Percentiles rank a stretch among this genome's conserved stretches.
These are phyloP conservation scores for Rostrohypoxylon terebratum DNA, from an alignment of 495 filamentous ascomycete species.

Conservation along the genomic window DNA sequence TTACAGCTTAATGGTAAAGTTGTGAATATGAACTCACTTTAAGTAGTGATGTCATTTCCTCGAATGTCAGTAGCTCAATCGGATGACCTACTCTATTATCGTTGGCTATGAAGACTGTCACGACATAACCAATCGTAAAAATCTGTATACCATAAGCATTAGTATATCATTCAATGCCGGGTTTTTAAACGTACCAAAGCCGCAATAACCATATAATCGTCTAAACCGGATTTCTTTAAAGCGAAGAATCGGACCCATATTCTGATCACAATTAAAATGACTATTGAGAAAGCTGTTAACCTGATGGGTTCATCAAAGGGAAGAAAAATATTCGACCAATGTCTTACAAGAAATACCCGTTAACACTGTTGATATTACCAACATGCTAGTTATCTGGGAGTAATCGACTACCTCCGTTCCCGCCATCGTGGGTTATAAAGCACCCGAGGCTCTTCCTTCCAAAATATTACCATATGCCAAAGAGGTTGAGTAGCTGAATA, in stretches of 20 bases:
- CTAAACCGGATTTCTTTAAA: slow-evolving; percentile 47
- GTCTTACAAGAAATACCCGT: slow-evolving; percentile 41
- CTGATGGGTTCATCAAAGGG: not conserved
- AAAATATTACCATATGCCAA: not conserved
- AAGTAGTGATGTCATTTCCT: slow-evolving; percentile 51
- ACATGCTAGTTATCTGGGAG: slow-evolving; percentile 32
- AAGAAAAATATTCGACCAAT: not conserved
- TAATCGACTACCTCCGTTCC: slow-evolving; percentile 8
- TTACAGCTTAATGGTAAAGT: too few relatives aligned
- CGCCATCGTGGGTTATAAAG: slow-evolving; percentile 22
- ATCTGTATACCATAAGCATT: slow-evolving; percentile 36
- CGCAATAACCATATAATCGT: slow-evolving; percentile 53
- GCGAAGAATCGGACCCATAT: slow-evolving; percentile 47
- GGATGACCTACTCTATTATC: slow-evolving; percentile 51
- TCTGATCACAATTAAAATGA: slow-evolving; percentile 21
- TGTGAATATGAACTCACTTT: too few relatives aligned
- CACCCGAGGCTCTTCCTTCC: not conserved
- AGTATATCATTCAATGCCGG: not conserved
- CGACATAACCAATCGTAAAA: slow-evolving; percentile 52
- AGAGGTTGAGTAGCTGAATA: too few relatives aligned
- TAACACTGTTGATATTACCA: slow-evolving; percentile 34
- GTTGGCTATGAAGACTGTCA: slow-evolving; percentile 47
- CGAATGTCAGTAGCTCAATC: slow-evolving; percentile 40
- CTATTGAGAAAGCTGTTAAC: slow-evolving; percentile 45
- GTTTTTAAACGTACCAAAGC: slow-evolving; percentile 43